Base-by-base conservation (phyloP, 139 green algal genomes). In the Pleodorina starrii region DNA sequence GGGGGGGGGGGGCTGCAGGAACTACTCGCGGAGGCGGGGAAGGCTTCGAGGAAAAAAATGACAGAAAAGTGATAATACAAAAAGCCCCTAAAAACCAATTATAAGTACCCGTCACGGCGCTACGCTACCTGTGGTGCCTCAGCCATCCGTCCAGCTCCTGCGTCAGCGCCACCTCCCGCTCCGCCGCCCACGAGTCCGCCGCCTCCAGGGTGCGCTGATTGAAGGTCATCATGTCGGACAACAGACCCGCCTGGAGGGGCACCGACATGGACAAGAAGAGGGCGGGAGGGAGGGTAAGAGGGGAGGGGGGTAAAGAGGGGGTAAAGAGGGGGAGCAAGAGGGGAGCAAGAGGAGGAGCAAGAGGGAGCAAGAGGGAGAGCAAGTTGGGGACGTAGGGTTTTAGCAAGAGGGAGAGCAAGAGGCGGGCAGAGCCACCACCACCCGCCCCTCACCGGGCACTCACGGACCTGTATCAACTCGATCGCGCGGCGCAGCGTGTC, bases 81-180 rank as follows among this genome's bases (percentile, higher is more conserved):
- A n/a, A n/a, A n/a, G n/a, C n/a, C n/a, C n/a, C n/a, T n/a, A n/a
- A n/a, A n/a, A n/a, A n/a, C n/a, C n/a, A n/a, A n/a, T n/a, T n/a
- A n/a, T n/a, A n/a, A n/a, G n/a, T n/a, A n/a, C n/a, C n/a, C n/a
- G n/a, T n/a, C n/a, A n/a, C n/a, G n/a, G n/a, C n/a, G n/a, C n/a
- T n/a, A n/a, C n/a, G n/a, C n/a, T 40, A 92, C 90, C 90, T 89
- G 93, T 97, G 94, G 40, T 90, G 60, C 25, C 94, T 84, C 32
- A 97, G 87, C 21, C 90, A 89, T 9, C 84, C 84, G 68, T 95
- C 94, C 40, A 97, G 90, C 90, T 95, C 93, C 82, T 96, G 93
- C 10, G 91, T 96, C 9, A 95, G 80, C 40, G 84, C 48, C 54
- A 86, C 87, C 91, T 96, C 94, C 42, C 92, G 40, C 73, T 92